Conservation (phyloP, 257 asterid species). For the Solanum appendiculatum region DNA sequence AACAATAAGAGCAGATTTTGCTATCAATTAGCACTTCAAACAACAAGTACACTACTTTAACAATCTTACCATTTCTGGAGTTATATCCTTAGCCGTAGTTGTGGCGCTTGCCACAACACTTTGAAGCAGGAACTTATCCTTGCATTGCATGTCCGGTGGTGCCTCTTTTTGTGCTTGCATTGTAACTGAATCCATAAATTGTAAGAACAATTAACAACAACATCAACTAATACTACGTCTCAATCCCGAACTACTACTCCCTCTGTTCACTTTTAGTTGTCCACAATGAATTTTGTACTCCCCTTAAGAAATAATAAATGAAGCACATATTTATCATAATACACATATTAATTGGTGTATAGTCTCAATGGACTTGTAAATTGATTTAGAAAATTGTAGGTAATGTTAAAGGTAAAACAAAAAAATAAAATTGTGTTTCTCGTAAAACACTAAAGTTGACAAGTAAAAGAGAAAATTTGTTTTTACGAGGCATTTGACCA, state of each 20-base stretch:
- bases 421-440: not conserved
- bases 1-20: not conserved
- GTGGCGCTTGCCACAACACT: constrained; percentile 52
- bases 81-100: constrained; percentile 55
- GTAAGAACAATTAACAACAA: not conserved
- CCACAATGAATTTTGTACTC: not conserved
- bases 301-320: not conserved
- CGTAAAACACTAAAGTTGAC: not conserved
- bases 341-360: not conserved
- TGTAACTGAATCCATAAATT: constrained; percentile 45
- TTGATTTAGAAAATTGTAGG: too few relatives aligned
- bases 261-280: not conserved
- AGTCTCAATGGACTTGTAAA: not conserved
- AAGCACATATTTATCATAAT: not conserved
- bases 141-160: constrained; percentile 87
- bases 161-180: constrained; percentile 99
- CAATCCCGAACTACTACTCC: not conserved
- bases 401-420: not conserved
- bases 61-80: constrained; percentile 63
- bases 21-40: not conserved
- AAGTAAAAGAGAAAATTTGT: not conserved
- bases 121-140: constrained; percentile 94
- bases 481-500: not conserved
- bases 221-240: not conserved
- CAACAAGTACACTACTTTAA: not conserved